These are phyloP conservation scores for Pseudopyricularia javanii DNA, from an alignment of 2,329 filamentous ascomycete genomes.

Conservation along the genomic window DNA sequence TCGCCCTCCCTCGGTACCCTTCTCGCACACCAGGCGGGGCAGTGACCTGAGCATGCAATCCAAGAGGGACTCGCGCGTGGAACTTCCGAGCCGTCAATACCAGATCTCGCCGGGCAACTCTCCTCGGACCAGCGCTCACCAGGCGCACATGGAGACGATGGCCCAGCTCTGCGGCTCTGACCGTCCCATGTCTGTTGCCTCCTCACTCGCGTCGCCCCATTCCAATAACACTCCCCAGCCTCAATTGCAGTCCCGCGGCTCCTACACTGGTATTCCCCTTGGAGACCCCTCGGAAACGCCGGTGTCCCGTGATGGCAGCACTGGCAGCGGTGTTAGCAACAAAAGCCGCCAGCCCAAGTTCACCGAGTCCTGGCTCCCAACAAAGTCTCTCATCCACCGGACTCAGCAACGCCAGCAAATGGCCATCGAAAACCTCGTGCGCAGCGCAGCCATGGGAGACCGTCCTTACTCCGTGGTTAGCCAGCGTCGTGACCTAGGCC, in stretches of 20 bases:
- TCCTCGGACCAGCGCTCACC: conserved; percentile 27
- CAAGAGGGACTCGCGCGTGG: conserved; percentile 38
- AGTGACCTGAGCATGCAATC: conserved; percentile 38
- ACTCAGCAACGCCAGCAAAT: conserved; percentile 40
- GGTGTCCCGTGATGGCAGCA: conserved; percentile 13
- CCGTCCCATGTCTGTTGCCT: conserved; percentile 10
- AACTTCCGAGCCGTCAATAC: conserved; percentile 44
- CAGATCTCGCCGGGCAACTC: conserved; percentile 32
- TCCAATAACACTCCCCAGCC: conserved; percentile 7
- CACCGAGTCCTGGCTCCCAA: conserved; percentile 41
- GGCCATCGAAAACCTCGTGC: conserved; percentile 20
- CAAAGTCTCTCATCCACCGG: conserved; percentile 39
- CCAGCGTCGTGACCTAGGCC: conserved; percentile 26
- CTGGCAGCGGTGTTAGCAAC: neutral
- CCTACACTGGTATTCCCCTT: conserved; percentile 37
- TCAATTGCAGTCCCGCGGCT: conserved; percentile 19
- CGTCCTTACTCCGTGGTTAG: conserved; percentile 32
- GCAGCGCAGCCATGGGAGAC: conserved; percentile 18
- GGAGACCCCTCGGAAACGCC: conserved; percentile 18
- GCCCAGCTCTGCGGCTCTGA: neutral
- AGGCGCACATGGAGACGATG: conserved; percentile 9
- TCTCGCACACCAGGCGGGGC: conserved; percentile 62
- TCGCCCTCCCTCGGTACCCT: conserved; percentile 52
- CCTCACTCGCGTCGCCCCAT: neutral
- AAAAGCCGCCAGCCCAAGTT: conserved; percentile 29